Evolutionary conservation across 345 rosid species (phyloP).

Genomic region (Triadica sebifera): DNA sequence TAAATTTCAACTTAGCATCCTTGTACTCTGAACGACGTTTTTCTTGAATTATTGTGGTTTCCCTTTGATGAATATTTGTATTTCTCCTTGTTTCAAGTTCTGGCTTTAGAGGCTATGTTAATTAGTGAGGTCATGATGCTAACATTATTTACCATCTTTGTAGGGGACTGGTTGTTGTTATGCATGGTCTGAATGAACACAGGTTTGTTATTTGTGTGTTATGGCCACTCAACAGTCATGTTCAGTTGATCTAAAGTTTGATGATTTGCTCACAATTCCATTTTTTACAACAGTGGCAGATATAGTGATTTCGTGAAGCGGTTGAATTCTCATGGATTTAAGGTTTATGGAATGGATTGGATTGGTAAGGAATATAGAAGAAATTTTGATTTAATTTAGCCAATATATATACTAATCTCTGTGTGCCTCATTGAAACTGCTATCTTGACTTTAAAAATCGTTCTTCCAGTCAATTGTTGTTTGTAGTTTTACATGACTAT

Average conservation of each 20-base stretch:
- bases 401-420: not conserved
- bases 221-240: too few species aligned
- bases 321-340: slow-evolving; percentile 26
- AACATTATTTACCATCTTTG: slow-evolving; percentile 5
- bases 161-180: slow-evolving; percentile 32
- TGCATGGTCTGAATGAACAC: slow-evolving; percentile 39
- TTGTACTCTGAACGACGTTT: not conserved
- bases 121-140: not conserved
- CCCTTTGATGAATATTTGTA: not conserved
- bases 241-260: not conserved
- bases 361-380: slow-evolving; percentile 26
- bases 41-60: not conserved
- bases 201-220: slow-evolving; percentile 21
- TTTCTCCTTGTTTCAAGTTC: not conserved
- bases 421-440: not conserved
- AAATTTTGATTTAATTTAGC: not conserved
- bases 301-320: slow-evolving; percentile 28
- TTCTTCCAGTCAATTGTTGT: not conserved
- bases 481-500: not conserved
- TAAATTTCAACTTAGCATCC: not conserved
- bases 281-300: slow-evolving; percentile 24
- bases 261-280: slow-evolving; percentile 12
- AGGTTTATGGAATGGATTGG: slow-evolving; percentile 39
- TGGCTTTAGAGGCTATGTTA: not conserved
- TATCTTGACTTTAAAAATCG: not conserved